These are phyloP conservation scores for Hypomontagnella submonticulosa DNA, from an alignment of 495 filamentous ascomycete genomes.

Conservation along the genomic window DNA sequence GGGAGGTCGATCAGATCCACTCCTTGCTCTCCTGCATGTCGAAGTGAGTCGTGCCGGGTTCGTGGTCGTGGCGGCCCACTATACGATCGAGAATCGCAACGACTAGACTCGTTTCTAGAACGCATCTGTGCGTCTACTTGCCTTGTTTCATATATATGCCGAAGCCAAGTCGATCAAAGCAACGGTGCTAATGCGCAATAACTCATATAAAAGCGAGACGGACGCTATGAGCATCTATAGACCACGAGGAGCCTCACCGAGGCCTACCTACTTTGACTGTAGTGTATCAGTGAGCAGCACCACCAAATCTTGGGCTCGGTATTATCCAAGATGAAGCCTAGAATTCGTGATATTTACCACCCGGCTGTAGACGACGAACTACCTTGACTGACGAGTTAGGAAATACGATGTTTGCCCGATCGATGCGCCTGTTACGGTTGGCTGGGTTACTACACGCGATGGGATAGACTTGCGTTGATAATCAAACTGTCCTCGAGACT, in stretches of 20 bases:
- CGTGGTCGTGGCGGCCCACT: constrained; percentile 37
- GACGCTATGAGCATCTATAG: constrained; percentile 3
- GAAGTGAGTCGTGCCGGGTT: constrained; percentile 38
- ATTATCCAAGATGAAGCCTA: constrained; percentile 19
- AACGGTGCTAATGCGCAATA: constrained; percentile 38
- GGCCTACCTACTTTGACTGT: constrained; percentile 1
- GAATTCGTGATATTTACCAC: constrained; percentile 10
- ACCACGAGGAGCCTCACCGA: constrained; percentile 8
- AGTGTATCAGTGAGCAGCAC: not conserved
- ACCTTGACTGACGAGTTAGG: constrained; percentile 1
- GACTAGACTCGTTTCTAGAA: constrained; percentile 42
- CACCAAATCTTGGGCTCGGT: constrained; percentile 14
- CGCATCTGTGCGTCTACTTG: constrained; percentile 33
- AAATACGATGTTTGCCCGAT: constrained; percentile 1
- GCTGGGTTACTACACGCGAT: not conserved
- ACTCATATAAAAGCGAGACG: constrained; percentile 13
- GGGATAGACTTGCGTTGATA: constrained; percentile 1
- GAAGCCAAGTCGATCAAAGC: constrained; percentile 43
- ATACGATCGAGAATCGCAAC: constrained; percentile 35
- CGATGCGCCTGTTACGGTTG: not conserved
- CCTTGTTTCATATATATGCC: constrained; percentile 40
- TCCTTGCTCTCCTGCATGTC: constrained; percentile 34
- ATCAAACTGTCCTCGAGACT: not conserved
- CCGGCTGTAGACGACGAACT: not conserved
- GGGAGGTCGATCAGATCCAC: constrained; percentile 40